Evolutionary conservation across 371 early-diverging fungal species (phyloP), one percentile per base, ranked within the genome.

Genomic region (Mucor velutinosus): DNA sequence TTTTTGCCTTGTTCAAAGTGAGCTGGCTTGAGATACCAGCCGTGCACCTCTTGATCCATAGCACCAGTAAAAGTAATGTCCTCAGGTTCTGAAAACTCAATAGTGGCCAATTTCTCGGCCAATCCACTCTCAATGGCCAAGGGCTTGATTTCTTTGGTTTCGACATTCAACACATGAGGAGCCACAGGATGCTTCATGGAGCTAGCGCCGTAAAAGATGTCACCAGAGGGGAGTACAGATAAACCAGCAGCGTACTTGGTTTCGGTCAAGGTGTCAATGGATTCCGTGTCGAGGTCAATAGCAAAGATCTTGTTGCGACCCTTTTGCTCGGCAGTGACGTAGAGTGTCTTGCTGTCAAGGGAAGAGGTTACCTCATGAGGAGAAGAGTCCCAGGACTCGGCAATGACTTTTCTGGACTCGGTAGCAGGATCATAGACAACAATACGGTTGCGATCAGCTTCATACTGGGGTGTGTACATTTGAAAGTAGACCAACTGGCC

Each of bases 401-500:
- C 88, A 25, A 92, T 66, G 4, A 72, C 58, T 0, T 60, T 62
- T 17, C 71, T 71, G 41, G 63, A 58, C 11, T 78, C 75, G 0
- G 80, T 78, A n/a, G 76, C 49, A 19, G 79, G 77, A 58, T 88
- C 79, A 64, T 89, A 86, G 19, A 92, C 19, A 37, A 87, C 72
- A 35, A 95, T 88, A 19, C 84, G 85, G 72, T 91, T 93, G 57
- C 89, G 87, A 65, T 94, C 95, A 0, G 94, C 76, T 76, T 95
- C 94, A 63, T 94, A 92, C 43, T 89, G 81, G 6, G 89, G 89
- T 14, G 68, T 73, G 30, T 71, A 65, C 94, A 92, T 94, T 77
- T 94, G 93, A 27, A 94, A 74, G 69, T 89, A 95, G 5, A 90
- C 89, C 5, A 95, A 74, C n/a, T 74, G 73, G 19, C 92, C 94